Base-by-base conservation (phyloP, 768 basidiomycete genomes). In the Panaeolus cyanescens region DNA sequence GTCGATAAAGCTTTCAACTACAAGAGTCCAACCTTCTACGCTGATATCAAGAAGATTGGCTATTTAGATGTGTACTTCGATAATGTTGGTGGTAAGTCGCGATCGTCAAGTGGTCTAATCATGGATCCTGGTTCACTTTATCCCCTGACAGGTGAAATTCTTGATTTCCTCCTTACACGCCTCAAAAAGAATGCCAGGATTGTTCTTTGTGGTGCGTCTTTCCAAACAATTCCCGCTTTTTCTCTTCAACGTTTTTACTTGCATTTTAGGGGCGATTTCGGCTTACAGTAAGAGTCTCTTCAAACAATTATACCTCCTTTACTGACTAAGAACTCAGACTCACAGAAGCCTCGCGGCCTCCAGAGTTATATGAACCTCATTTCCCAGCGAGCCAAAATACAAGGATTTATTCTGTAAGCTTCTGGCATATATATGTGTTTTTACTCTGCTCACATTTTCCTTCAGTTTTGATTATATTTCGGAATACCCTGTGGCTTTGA, bases 51-150 rank as follows among this genome's bases (percentile, higher is more conserved):
- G 74, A 75, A 86, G 71, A 82, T 91, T 50, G 91, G 91, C 2
- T 91, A 87, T 65, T 65, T 94, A n/a, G 92, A 96, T 65, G 90
- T 91, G 1, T 93, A 80, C 72, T 95, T 95, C 66, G 92, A 94
- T 71, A 92, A 93, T 62, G 91, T 93, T 56, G 88, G 86, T 25
- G 87, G 87, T 72, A 60, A 60, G 72, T 60, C n/a, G n/a, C n/a
- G n/a, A n/a, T n/a, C n/a, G n/a, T n/a, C n/a, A n/a, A n/a, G n/a
- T n/a, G n/a, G n/a, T n/a, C n/a, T n/a, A n/a, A n/a, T n/a, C n/a
- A n/a, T n/a, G n/a, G 31, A 22, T 10, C 7, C 42, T 42, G 17
- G 34, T 9, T 34, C 12, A 34, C 42, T 32, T 54, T 19, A 28
- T 19, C 22, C 33, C 32, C 20, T 33, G 2, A 4, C 37, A 71